Evolutionary conservation across 2,329 filamentous ascomycete species (phyloP).

Genomic region (Epichloe sibirici): DNA sequence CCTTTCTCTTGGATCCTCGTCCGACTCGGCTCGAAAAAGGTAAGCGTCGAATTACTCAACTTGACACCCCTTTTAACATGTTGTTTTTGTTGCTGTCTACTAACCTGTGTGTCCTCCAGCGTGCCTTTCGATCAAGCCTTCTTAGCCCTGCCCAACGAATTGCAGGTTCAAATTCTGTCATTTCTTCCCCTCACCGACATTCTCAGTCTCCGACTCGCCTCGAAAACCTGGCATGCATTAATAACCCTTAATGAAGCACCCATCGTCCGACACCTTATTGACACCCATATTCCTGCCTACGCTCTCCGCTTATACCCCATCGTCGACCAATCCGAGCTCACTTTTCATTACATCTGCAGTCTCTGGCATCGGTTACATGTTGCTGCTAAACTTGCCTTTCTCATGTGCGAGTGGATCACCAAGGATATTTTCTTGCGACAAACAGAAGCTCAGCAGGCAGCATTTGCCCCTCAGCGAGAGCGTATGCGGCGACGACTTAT

Average conservation of each 20-base stretch:
- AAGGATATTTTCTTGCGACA: slow-evolving; percentile 52
- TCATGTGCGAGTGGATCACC: slow-evolving; percentile 53
- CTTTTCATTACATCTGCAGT: slow-evolving; percentile 49
- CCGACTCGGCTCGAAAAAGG: slow-evolving; percentile 22
- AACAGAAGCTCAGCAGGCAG: slow-evolving; percentile 39
- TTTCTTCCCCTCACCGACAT: slow-evolving; percentile 48
- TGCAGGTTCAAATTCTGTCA: slow-evolving; percentile 51
- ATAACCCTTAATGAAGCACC: slow-evolving; percentile 48
- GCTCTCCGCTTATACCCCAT: slow-evolving; percentile 46
- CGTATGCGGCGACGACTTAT: slow-evolving; percentile 53
- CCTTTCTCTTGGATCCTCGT: slow-evolving; percentile 9
- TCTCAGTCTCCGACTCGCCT: slow-evolving; percentile 45
- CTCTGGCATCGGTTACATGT: slow-evolving; percentile 56
- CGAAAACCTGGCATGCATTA: slow-evolving; percentile 46
- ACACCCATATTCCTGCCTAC: slow-evolving; percentile 47
- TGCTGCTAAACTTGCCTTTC: slow-evolving; percentile 46
- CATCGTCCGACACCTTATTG: slow-evolving; percentile 49
- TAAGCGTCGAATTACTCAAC: slow-evolving; percentile 5
- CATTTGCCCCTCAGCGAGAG: slow-evolving; percentile 49
- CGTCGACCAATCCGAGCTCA: slow-evolving; percentile 34
- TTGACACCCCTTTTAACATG: too few relatives aligned
- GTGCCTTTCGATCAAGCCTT: slow-evolving; percentile 45
- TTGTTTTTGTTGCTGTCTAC: not conserved
- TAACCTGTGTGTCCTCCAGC: slow-evolving; percentile 17
- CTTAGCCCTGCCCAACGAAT: slow-evolving; percentile 43